These are phyloP conservation scores for Ceratopteris richardii DNA, from an alignment of 75 land plant genomes.

Conservation along the genomic window DNA sequence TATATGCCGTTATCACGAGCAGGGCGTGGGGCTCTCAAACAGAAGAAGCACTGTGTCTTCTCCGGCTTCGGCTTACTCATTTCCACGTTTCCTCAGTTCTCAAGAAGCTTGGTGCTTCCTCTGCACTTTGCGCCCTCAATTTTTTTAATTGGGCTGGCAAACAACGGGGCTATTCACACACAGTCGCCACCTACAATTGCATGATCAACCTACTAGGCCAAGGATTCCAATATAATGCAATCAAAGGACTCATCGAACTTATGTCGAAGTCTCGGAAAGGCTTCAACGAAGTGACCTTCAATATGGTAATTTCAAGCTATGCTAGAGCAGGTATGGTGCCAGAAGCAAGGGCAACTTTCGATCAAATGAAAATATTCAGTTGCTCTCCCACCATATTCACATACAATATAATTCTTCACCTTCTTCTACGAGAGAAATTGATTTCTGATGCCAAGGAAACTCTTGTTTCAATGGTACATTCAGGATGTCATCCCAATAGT, in stretches of 20 bases:
- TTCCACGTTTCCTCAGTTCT: not conserved
- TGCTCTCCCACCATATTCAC: conserved; percentile 8
- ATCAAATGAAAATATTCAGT: not conserved
- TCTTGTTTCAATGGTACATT: not conserved
- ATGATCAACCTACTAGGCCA: conserved; percentile 55
- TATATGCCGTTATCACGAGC: too few species aligned
- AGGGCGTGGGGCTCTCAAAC: not conserved
- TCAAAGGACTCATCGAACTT: not conserved
- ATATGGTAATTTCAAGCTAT: conserved; percentile 4
- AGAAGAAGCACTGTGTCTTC: not conserved
- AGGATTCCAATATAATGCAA: conserved; percentile 17
- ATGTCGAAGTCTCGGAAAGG: conserved; percentile 16
- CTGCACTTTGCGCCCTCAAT: conserved; percentile 22
- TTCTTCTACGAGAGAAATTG: not conserved
- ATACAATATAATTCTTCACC: conserved; percentile 1
- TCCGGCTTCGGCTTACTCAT: not conserved
- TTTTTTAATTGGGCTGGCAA: conserved; percentile 60
- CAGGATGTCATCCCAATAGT: not conserved
- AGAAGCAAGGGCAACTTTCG: not conserved
- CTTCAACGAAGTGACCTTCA: conserved; percentile 32
- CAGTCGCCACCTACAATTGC: conserved; percentile 31
- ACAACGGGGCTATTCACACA: conserved; percentile 32
- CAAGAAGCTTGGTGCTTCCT: not conserved
- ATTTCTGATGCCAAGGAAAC: not conserved
- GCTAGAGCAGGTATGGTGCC: conserved; percentile 1